Conservation (phyloP, 768 basidiomycete genomes). For the Artomyces pyxidatus region DNA sequence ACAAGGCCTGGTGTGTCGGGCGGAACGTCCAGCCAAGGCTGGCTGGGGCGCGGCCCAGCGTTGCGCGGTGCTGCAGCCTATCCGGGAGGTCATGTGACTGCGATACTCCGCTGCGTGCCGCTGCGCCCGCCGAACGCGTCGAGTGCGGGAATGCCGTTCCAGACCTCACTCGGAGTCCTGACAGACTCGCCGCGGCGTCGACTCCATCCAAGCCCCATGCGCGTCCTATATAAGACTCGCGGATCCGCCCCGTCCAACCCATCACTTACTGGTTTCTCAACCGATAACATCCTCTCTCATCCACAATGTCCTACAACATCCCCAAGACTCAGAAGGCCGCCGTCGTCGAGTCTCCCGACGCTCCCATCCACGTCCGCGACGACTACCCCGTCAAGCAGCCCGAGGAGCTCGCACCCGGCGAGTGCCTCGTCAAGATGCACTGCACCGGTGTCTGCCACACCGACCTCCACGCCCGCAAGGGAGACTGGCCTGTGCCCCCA, state of each 20-base stretch:
- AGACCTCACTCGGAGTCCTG: neutral
- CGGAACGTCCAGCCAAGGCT: too few relatives aligned
- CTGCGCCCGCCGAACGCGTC: neutral
- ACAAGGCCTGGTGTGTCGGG: too few relatives aligned
- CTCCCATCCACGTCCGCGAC: conserved; percentile 24
- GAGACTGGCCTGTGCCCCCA: conserved; percentile 76
- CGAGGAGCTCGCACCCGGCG: conserved; percentile 51
- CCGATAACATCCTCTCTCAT: neutral
- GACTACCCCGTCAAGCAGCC: conserved; percentile 52
- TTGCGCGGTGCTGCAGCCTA: too few relatives aligned
- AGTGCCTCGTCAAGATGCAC: conserved; percentile 69
- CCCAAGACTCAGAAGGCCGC: conserved; percentile 37
- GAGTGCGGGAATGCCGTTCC: neutral
- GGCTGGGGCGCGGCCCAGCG: too few relatives aligned
- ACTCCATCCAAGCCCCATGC: too few relatives aligned
- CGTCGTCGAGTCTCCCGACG: conserved; percentile 25
- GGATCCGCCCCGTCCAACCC: neutral
- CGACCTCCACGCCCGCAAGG: conserved; percentile 65
- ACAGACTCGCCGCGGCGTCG: neutral
- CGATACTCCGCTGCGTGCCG: too few relatives aligned
- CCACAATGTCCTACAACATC: conserved; percentile 21
- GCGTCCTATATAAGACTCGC: neutral
- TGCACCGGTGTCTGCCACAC: conserved; percentile 85
- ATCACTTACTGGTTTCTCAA: neutral
- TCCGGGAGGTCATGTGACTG: too few relatives aligned